Evolutionary conservation across 2,329 filamentous ascomycete species (phyloP), one percentile per base, ranked within the genome.

Genomic region (Didymella exigua): DNA sequence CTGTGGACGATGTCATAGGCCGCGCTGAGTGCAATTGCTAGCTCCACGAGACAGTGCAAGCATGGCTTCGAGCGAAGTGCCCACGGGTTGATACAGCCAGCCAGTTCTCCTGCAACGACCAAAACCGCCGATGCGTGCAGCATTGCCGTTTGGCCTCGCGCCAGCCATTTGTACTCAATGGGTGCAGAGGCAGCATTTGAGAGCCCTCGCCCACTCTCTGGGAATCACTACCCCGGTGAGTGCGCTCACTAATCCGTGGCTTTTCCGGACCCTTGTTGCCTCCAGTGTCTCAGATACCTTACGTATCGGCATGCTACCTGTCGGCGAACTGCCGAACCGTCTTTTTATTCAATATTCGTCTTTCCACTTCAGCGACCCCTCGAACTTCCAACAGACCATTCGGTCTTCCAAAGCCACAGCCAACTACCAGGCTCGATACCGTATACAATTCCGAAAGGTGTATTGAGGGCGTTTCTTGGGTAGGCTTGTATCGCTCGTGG

Each of bases 341-440:
- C 31, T 21, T 29, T 26, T 2, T 8, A 19, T 5, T 13, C 2
- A 27, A 16, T 14, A 19, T 27, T 4, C 8, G 16, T 27, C 19
- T 40, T 38, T 13, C 21, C 13, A 5, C 9, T 5, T 50, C 36
- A 44, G 21, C n/a, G 13, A 8, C 4, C n/a, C 9, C 2, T 5
- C 3, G 36, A 36, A 7, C 11, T n/a, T 3, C 19, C 30, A 23
- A 29, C 40, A 23, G 49, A 53, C 54, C 54, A 57, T 6, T 36
- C 45, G 10, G 40, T 31, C 13, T 59, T 59, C 56, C 56, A 59
- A 9, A 59, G 49, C 56, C 56, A 59, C n/a, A 59, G 44, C 56
- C 56, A 59, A 19, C 44, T 47, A 16, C 56, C 52, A 45, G 52
- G 56, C 18, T 56, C 48, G 24, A 56, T 51, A 6, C 51, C 51